Evolutionary conservation across 495 filamentous ascomycete genomes (phyloP).

Genomic region (Articulospora tetracladia): DNA sequence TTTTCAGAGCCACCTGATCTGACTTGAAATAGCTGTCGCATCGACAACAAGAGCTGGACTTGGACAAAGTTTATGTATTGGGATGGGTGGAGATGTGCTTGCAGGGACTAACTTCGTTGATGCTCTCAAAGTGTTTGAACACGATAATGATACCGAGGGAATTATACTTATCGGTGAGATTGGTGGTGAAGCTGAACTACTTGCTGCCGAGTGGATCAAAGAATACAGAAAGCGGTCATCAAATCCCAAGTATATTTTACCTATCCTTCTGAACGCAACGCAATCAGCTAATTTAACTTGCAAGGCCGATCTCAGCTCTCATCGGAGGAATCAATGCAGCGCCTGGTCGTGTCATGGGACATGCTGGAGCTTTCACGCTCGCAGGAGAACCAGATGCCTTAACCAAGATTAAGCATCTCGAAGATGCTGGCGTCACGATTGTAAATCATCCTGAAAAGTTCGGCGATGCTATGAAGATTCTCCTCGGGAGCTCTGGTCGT

Average conservation of each 20-base stretch:
- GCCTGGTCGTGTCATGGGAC: slow-evolving; percentile 76
- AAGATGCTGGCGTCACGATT: slow-evolving; percentile 67
- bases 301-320: slow-evolving; percentile 75
- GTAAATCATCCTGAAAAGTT: slow-evolving; percentile 81
- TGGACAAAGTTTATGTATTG: slow-evolving; percentile 82
- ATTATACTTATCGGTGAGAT: slow-evolving; percentile 85
- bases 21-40: slow-evolving; percentile 53
- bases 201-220: slow-evolving; percentile 76
- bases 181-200: slow-evolving; percentile 76
- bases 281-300: neutral
- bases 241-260: slow-evolving; percentile 61
- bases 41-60: slow-evolving; percentile 77
- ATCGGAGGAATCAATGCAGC: slow-evolving; percentile 67
- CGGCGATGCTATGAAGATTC: slow-evolving; percentile 62
- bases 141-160: slow-evolving; percentile 73
- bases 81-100: slow-evolving; percentile 82
- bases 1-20: neutral
- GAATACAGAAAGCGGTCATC: slow-evolving; percentile 55
- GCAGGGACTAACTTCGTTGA: slow-evolving; percentile 82
- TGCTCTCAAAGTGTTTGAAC: slow-evolving; percentile 65
- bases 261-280: too few species aligned
- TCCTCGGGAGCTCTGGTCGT: slow-evolving; percentile 36
- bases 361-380: slow-evolving; percentile 75
- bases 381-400: slow-evolving; percentile 62
- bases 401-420: slow-evolving; percentile 64